Percentiles rank a stretch among this genome's conserved stretches.
Evolutionary conservation across 805 yeast species (phyloP).

Genomic region (Ogataea allantospora): DNA sequence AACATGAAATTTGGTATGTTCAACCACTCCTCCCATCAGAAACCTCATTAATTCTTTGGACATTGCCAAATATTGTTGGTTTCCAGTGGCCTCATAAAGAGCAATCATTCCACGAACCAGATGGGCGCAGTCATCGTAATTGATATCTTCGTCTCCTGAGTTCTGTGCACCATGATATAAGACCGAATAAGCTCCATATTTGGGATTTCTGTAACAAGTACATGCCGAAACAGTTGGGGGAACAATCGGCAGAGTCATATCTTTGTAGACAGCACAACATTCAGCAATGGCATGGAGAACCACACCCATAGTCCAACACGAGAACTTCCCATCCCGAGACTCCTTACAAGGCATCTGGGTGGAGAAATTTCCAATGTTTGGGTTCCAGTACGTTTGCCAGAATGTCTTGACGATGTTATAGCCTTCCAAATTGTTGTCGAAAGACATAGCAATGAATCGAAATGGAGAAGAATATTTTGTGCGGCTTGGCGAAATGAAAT

Average conservation of each 20-base stretch:
- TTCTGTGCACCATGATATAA: conserved; percentile 53
- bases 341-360: conserved; percentile 43
- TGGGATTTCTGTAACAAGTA: conserved; percentile 49
- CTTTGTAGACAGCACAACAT: conserved; percentile 54
- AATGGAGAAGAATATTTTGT: background rate
- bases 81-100: conserved; percentile 66
- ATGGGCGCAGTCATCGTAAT: conserved; percentile 75
- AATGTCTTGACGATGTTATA: conserved; percentile 38
- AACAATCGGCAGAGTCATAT: conserved; percentile 52
- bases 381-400: conserved; percentile 44
- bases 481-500: background rate
- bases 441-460: conserved; percentile 18
- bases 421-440: conserved; percentile 36
- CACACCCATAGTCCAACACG: conserved; percentile 68
- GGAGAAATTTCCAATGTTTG: conserved; percentile 36
- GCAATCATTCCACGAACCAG: conserved; percentile 64
- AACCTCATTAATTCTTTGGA: conserved; percentile 60
- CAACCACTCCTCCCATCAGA: conserved; percentile 67
- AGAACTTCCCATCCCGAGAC: conserved; percentile 50
- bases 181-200: conserved; percentile 59
- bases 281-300: conserved; percentile 66
- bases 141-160: conserved; percentile 57
- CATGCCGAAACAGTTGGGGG: conserved; percentile 50
- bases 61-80: conserved; percentile 49
- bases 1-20: conserved; percentile 46